phyloP scores from a whole-genome alignment of 2,329 filamentous ascomycete genomes.

The Aspergillus terreus region DNA sequence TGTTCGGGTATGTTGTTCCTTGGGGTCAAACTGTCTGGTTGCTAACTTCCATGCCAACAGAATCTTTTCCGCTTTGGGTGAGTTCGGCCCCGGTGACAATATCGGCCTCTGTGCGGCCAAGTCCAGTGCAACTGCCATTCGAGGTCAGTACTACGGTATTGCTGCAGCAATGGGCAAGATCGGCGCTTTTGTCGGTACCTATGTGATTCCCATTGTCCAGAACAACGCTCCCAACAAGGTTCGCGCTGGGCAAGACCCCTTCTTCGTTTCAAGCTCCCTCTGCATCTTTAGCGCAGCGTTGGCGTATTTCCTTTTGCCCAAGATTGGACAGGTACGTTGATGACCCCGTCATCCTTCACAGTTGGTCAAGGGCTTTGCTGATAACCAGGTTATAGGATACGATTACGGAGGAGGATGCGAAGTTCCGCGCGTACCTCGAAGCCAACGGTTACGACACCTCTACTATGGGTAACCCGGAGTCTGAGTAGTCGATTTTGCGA shows the following conservation, averaged over 20 bases:
- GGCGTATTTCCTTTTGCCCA: slow-evolving; percentile 65
- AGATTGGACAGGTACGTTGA: slow-evolving; percentile 57
- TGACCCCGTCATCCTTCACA: background rate
- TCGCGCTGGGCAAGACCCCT: slow-evolving; percentile 75
- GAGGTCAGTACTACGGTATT: slow-evolving; percentile 66
- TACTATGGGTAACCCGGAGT: slow-evolving; percentile 46
- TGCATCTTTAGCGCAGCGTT: slow-evolving; percentile 71
- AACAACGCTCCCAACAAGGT: slow-evolving; percentile 53
- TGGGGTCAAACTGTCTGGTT: background rate
- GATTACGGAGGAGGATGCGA: slow-evolving; percentile 70
- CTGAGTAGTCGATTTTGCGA: slow-evolving; percentile 5
- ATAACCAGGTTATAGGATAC: slow-evolving; percentile 62
- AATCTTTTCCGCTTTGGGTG: slow-evolving; percentile 72
- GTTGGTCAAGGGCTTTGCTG: background rate
- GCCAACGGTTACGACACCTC: slow-evolving; percentile 71
- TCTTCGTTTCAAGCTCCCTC: slow-evolving; percentile 76
- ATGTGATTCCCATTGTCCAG: slow-evolving; percentile 71
- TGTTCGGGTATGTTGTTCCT: slow-evolving; percentile 56
- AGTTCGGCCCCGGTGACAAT: slow-evolving; percentile 85
- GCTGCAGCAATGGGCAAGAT: slow-evolving; percentile 46
- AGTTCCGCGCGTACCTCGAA: slow-evolving; percentile 71
- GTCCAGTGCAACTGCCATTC: slow-evolving; percentile 81
- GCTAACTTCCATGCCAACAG: slow-evolving; percentile 23
- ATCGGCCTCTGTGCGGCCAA: slow-evolving; percentile 85
- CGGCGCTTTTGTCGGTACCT: slow-evolving; percentile 77